Evolutionary conservation across 1,284 basidiomycete species (phyloP), one percentile per base, ranked within the genome.

Genomic region (Boletellus sp.): DNA sequence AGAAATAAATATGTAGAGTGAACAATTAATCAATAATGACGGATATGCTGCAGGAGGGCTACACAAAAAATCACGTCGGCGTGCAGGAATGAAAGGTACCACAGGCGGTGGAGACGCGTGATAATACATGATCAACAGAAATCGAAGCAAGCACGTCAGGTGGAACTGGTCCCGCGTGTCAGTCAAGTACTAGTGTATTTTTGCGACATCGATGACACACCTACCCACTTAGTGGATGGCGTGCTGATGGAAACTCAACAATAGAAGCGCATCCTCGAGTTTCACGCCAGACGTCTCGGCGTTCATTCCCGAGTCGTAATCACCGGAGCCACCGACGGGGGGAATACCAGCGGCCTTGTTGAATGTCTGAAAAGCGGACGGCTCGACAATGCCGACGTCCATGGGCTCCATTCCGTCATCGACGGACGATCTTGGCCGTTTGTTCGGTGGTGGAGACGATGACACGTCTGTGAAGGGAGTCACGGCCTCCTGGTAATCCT

Each of bases 231-330:
- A 80, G 52, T 77, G 79, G 57, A 78, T 74, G 53, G 73, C 70
- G 54, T 81, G 79, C 39, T 80, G 77, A 57, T 84, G 80, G 69
- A 87, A 87, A 61, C 80, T 80, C 52, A 87, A 70, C 41, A 87
- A 68, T 32, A 87, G 66, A 32, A 84, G 66, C 5, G 84, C 84
- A 57, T 87, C 84, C 56, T 84, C 83, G 36, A 82, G 64, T 52
- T 76, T 71, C 40, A 76, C 73, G 44, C 74, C 72, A 13, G 72
- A 64, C 23, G 59, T 63, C 34, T 66, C 50, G 19, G 57, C 36
- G n/a, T 53, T 63, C 49, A 57, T 47, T 14, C 53, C 64, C 21
- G 54, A 37, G 16, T 56, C 59, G 16, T 67, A 50, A 26, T 67
- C 66, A 32, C 49, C 54, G 23, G 56, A 9, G 20, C 61, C 55